Evolutionary conservation across 2,329 filamentous ascomycete genomes (phyloP), one percentile per base, ranked within the genome.

Genomic region (Lasiodiplodia sp.): DNA sequence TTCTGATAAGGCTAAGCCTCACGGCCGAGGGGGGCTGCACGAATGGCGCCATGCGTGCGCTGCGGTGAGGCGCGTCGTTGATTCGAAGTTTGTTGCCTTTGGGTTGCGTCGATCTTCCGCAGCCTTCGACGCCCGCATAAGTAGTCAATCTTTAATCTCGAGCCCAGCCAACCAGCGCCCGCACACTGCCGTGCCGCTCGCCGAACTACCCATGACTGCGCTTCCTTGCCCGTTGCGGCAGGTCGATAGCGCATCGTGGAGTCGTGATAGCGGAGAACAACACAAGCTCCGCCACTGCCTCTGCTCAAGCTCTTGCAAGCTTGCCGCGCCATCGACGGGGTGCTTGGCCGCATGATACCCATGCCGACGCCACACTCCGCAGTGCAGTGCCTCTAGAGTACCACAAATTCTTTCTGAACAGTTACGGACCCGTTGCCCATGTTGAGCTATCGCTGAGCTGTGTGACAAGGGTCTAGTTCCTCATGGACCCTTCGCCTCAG

Each of bases 91-190:
- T 40, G 56, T 58, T 58, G 53, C 40, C 64, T 67, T 57, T 57
- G 64, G 64, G 52, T 58, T 57, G 55, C 58, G 64, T 67, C 64
- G 64, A 67, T 67, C 64, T 67, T 67, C 64, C 53, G 64, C 64
- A 67, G 51, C 64, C 64, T 67, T 67, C 40, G 44, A 44, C 53
- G 25, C 58, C 47, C 40, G 58, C 58, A 63, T 63, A 28, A 63
- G 40, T 28, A 28, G 28, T 4, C 28, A 28, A 28, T 28, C 28
- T 34, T 63, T 49, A 63, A 63, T 63, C 64, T 67, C 53, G 44
- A 37, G 53, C 38, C 28, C 38, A 38, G 38, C 21, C 53, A 58
- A 56, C 47, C 37, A 66, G 37, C 38, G 34, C 63, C 47, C 53
- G 53, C 52, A 16, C 31, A 12, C 12, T n/a, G 25, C 28, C 44